Base-by-base conservation (phyloP, 2,329 filamentous ascomycete genomes). In the Sarocladium kiliense region DNA sequence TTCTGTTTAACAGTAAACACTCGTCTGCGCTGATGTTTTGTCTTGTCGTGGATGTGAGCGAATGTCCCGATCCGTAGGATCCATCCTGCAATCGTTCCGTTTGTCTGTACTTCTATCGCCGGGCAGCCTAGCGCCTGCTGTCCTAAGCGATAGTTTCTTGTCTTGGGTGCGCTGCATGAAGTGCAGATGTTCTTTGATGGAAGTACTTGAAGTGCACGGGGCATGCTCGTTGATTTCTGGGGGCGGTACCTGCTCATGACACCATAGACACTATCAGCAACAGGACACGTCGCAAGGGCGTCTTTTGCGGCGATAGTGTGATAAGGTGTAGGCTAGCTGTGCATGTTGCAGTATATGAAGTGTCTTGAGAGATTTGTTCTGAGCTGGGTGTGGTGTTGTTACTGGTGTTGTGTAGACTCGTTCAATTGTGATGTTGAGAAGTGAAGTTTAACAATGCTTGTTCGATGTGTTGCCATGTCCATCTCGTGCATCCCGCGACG, bases 161-260 rank as follows among this genome's bases (percentile, higher is more conserved):
- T 51, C 32, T 54, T 54, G 51, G 32, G 51, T 34, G 51, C 36
- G 34, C 51, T 42, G 51, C 34, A 32, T 54, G 18, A 41, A 54
- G 51, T 54, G 51, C 32, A 30, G 36, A 54, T 54, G 51, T 54
- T 54, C 7, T 27, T 27, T 21, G 37, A 54, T 54, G 51, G 9
- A 27, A 54, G 51, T 54, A 42, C 51, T 19, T 54, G 36, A 54
- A 42, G 23, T 54, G 51, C 25, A 54, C 37, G 51, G 32, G 51
- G 51, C 34, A 54, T 54, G 51, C 51, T 54, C 51, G 51, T 42
- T 54, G 51, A 41, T 54, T 54, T 42, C 34, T 54, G 30, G 32
- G 51, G 34, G 51, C 51, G 32, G 19, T 54, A 34, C 51, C 23
- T 42, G 51, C 51, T 54, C 51, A 54, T 37, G 34, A 18, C 27